These are phyloP conservation scores for Cryptosporidium parvum DNA, from an alignment of 169 alveolate genomes.

Conservation along the genomic window DNA sequence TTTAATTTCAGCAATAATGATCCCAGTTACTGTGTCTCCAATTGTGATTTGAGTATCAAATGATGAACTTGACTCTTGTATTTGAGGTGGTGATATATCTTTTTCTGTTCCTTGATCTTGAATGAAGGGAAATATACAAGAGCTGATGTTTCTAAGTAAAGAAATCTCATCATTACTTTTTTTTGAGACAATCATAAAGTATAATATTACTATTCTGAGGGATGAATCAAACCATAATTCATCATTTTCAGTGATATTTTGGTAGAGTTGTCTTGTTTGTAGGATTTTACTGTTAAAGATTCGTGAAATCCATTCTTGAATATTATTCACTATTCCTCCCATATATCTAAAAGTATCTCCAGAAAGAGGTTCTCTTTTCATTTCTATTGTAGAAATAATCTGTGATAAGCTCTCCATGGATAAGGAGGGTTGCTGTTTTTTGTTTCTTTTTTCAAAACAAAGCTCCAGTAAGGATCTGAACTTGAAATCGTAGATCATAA, in stretches of 20 bases:
- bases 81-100: background rate
- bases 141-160: conserved; percentile 6
- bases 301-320: conserved; percentile 18
- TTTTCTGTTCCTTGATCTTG: background rate
- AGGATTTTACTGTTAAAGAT: background rate
- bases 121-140: conserved; percentile 38
- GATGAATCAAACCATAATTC: conserved; percentile 70
- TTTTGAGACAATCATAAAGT: conserved; percentile 6
- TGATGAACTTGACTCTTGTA: background rate
- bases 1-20: conserved; percentile 20
- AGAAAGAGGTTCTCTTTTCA: background rate
- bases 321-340: conserved; percentile 18
- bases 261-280: background rate
- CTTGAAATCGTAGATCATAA: conserved; percentile 20
- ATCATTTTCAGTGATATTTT: conserved; percentile 40
- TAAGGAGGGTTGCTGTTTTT: background rate
- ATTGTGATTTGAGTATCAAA: background rate
- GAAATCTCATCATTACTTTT: conserved; percentile 9
- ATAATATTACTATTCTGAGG: conserved; percentile 17
- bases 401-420: background rate
- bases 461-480: conserved; percentile 27
- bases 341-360: background rate
- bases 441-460: background rate
- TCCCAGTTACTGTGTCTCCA: conserved; percentile 48
- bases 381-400: background rate